These are phyloP conservation scores for Aspergillus sclerotiicarbonarius DNA, from an alignment of 495 filamentous ascomycete species.

Conservation along the genomic window DNA sequence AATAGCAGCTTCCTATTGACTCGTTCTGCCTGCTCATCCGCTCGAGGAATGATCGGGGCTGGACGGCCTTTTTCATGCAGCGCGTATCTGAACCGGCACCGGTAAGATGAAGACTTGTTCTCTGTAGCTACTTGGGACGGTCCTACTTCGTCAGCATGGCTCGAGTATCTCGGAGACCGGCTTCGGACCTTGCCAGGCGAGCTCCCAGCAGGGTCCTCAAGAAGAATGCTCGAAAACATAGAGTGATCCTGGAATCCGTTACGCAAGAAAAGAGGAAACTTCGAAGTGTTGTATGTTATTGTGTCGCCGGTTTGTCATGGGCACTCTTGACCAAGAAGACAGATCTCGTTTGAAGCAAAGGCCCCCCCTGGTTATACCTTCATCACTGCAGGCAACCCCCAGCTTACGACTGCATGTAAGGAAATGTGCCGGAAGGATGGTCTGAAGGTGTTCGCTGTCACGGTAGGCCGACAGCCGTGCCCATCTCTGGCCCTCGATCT, in stretches of 20 bases:
- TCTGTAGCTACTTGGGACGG: slow-evolving; percentile 21
- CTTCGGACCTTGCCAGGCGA: slow-evolving; percentile 33
- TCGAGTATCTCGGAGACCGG: slow-evolving; percentile 35
- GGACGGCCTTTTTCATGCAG: slow-evolving; percentile 4
- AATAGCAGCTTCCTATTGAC: neutral
- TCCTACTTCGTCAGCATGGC: slow-evolving; percentile 30
- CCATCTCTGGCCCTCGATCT: slow-evolving; percentile 14
- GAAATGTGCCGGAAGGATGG: slow-evolving; percentile 69
- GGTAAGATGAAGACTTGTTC: slow-evolving; percentile 16
- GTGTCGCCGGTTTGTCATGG: slow-evolving; percentile 2
- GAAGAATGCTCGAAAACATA: slow-evolving; percentile 49
- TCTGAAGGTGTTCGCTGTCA: slow-evolving; percentile 72
- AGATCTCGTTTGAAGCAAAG: slow-evolving; percentile 51
- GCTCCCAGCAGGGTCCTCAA: slow-evolving; percentile 31
- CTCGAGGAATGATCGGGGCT: neutral
- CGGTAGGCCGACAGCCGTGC: slow-evolving; percentile 52
- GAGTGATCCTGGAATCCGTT: slow-evolving; percentile 57
- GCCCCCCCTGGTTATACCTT: slow-evolving; percentile 80
- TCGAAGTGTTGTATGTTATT: slow-evolving; percentile 51
- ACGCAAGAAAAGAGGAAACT: slow-evolving; percentile 61
- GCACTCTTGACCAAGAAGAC: slow-evolving; percentile 23
- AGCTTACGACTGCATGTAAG: slow-evolving; percentile 73
- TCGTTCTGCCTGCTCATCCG: neutral
- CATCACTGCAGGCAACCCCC: slow-evolving; percentile 77
- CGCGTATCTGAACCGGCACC: slow-evolving; percentile 2